Conservation (phyloP, 1,284 basidiomycete species). For the Thelephora terrestris region DNA sequence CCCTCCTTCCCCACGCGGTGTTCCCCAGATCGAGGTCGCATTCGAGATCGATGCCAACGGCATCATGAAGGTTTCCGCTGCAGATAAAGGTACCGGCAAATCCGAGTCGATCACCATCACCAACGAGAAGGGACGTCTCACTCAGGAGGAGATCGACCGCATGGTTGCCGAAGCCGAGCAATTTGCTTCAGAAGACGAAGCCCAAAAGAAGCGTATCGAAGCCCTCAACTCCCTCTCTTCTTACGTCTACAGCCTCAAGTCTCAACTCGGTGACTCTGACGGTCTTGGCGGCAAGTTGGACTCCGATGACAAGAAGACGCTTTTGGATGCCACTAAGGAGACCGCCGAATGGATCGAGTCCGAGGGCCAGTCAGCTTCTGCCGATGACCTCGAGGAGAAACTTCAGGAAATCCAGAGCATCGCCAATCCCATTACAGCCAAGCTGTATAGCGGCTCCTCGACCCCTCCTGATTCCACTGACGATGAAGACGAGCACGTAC, state of each 20-base stretch:
- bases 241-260: conserved; percentile 79
- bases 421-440: conserved; percentile 61
- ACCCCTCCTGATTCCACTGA: too few relatives aligned
- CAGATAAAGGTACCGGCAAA: conserved; percentile 92
- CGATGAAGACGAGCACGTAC: too few relatives aligned
- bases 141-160: conserved; percentile 81
- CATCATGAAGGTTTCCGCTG: conserved; percentile 85
- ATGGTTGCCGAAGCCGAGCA: conserved; percentile 93
- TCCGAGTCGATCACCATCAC: conserved; percentile 83
- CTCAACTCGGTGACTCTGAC: conserved; percentile 77
- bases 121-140: conserved; percentile 79
- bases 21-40: conserved; percentile 90
- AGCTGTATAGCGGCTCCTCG: conserved; percentile 51
- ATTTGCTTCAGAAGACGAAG: conserved; percentile 80
- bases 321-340: conserved; percentile 79
- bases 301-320: conserved; percentile 83
- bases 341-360: conserved; percentile 87
- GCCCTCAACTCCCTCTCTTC: conserved; percentile 73
- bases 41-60: conserved; percentile 94
- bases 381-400: conserved; percentile 91
- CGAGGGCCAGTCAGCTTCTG: conserved; percentile 64
- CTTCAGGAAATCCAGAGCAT: conserved; percentile 44
- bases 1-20: conserved; percentile 90
- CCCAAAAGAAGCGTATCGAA: conserved; percentile 83
- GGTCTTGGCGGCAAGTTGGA: conserved; percentile 86